These are phyloP conservation scores for Fusarium sp. DNA, from an alignment of 2,329 filamentous ascomycete species.

Conservation along the genomic window DNA sequence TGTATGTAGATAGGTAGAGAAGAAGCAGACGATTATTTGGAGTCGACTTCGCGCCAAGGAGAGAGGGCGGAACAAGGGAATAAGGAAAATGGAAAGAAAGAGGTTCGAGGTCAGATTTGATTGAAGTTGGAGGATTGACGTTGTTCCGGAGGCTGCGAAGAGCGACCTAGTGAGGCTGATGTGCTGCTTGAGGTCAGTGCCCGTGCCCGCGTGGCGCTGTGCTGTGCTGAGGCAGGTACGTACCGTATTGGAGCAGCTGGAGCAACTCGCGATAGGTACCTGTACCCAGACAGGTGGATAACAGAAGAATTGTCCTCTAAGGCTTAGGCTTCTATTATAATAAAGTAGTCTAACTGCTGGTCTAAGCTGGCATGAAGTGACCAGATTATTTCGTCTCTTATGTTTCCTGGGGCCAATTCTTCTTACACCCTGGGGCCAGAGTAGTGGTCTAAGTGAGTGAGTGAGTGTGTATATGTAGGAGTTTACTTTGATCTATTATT, in stretches of 20 bases:
- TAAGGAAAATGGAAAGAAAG: conserved; percentile 14
- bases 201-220: conserved; percentile 26
- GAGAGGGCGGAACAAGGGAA: conserved; percentile 27
- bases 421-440: too few relatives aligned
- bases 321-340: too few relatives aligned
- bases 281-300: too few relatives aligned
- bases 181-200: conserved; percentile 4
- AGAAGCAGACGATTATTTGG: background rate
- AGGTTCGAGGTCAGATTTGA: conserved; percentile 31
- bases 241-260: background rate
- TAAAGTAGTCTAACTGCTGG: too few relatives aligned
- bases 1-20: conserved; percentile 1
- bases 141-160: conserved; percentile 37
- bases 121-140: conserved; percentile 28
- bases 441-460: too few relatives aligned
- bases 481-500: background rate
- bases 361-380: too few relatives aligned
- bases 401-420: too few relatives aligned
- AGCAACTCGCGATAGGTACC: background rate
- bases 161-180: conserved; percentile 37
- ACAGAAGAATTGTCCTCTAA: too few relatives aligned
- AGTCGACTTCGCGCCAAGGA: conserved; percentile 17
- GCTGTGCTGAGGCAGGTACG: conserved; percentile 1
- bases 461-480: background rate
- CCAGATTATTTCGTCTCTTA: too few relatives aligned